A percentile compares a stretch with the other conserved stretches of the same genome.
phyloP scores from a whole-genome alignment of 306 rosid genomes.

The Trifolium pratense region DNA sequence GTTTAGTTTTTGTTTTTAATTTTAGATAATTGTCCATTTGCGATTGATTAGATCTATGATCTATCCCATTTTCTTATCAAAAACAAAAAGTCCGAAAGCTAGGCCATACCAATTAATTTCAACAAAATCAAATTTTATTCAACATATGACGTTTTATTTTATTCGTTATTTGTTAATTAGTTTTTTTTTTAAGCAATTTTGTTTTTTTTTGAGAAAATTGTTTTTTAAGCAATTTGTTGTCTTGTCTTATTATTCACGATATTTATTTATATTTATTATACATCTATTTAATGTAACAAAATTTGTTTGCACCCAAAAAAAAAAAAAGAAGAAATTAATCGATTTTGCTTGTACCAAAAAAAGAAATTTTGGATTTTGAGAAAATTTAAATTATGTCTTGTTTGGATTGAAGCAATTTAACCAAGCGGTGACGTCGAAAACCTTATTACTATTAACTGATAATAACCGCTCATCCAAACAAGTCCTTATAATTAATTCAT shows the following conservation, averaged over 20 bases:
- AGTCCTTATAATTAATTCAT: slow-evolving; percentile 28
- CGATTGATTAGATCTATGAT: neutral
- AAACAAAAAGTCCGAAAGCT: neutral
- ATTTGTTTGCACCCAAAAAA: too few relatives aligned
- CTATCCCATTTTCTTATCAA: slow-evolving; percentile 19
- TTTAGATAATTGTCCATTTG: slow-evolving; percentile 13
- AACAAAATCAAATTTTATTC: neutral
- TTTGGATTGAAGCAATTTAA: slow-evolving; percentile 8
- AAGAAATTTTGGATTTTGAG: neutral
- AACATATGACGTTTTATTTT: neutral
- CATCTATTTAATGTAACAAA: too few relatives aligned
- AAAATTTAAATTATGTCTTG: slow-evolving; percentile 8
- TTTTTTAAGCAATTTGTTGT: too few relatives aligned
- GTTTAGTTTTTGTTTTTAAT: too few relatives aligned
- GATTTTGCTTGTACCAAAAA: too few relatives aligned
- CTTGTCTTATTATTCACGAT: neutral
- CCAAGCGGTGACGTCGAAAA: neutral
- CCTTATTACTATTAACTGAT: neutral
- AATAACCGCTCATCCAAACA: slow-evolving; percentile 41
- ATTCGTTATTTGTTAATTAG: too few relatives aligned
- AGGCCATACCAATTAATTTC: slow-evolving; percentile 18
- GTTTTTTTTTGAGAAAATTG: too few relatives aligned
- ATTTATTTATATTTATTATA: neutral
- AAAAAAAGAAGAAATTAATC: too few relatives aligned
- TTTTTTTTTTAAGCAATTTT: too few relatives aligned